phyloP scores from a whole-genome alignment of 2,329 filamentous ascomycete genomes.

The Arthrobotrys musiformis region DNA sequence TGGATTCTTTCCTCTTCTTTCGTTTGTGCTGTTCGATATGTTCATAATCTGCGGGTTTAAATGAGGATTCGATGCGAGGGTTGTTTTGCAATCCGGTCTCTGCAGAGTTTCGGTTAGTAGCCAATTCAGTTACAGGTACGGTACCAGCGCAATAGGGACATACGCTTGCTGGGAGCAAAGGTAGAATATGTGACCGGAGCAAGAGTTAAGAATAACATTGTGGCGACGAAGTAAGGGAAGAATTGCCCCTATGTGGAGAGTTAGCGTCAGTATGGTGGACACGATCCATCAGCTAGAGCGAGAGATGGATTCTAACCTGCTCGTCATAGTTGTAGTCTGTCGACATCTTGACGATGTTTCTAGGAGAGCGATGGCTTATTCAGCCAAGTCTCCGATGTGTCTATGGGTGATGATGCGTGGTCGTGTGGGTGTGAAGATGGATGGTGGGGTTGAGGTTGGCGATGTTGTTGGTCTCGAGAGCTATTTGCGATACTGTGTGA shows the following conservation, averaged over 20 bases:
- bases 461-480: conserved; percentile 7
- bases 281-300: conserved; percentile 46
- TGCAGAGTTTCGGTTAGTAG: not conserved
- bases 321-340: conserved; percentile 99
- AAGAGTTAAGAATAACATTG: conserved; percentile 85
- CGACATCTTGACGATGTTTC: conserved; percentile 72
- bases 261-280: conserved; percentile 35
- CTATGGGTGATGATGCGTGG: conserved; percentile 28
- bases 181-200: conserved; percentile 89
- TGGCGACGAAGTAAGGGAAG: conserved; percentile 98
- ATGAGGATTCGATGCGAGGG: conserved; percentile 69
- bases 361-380: conserved; percentile 36
- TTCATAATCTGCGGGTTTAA: conserved; percentile 82
- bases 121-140: not conserved
- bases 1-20: conserved; percentile 88
- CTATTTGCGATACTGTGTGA: conserved; percentile 15
- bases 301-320: conserved; percentile 68
- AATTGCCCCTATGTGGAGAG: conserved; percentile 78
- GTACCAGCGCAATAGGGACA: conserved; percentile 56
- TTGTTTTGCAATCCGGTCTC: conserved; percentile 61
- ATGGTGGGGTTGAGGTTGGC: conserved; percentile 48
- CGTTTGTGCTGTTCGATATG: conserved; percentile 83
- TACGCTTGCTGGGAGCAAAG: conserved; percentile 78
- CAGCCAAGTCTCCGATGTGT: conserved; percentile 45
- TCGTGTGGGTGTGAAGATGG: conserved; percentile 27